These are phyloP conservation scores for Thielaviopsis populi DNA, from an alignment of 2,329 filamentous ascomycete species.

Conservation along the genomic window DNA sequence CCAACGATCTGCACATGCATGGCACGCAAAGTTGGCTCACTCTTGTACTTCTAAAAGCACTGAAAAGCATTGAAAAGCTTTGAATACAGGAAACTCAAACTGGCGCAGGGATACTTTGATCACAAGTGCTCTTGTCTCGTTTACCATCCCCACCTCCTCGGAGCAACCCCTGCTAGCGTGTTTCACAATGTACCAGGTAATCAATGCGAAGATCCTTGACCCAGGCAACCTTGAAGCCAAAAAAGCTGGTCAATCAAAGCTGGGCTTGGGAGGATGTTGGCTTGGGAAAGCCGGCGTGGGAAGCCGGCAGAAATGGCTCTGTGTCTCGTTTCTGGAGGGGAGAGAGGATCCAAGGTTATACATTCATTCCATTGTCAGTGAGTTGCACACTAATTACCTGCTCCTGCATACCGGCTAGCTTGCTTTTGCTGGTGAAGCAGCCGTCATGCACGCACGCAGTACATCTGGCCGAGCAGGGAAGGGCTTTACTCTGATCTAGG, in stretches of 20 bases:
- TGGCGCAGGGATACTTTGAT: neutral
- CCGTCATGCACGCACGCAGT: neutral
- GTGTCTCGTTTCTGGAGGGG: neutral
- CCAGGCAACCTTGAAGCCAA: neutral
- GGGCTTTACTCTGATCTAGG: neutral
- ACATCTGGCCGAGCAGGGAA: neutral
- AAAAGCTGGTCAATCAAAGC: neutral
- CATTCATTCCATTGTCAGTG: neutral
- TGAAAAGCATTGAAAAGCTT: neutral
- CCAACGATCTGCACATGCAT: neutral
- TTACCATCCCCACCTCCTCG: neutral
- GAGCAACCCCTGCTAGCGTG: neutral
- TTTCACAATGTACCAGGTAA: neutral
- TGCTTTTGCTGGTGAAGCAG: neutral
- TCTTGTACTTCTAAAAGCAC: neutral
- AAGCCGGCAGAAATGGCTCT: neutral
- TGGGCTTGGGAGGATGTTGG: neutral
- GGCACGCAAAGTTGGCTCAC: neutral
- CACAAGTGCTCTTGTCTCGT: neutral
- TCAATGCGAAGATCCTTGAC: conserved; percentile 2
- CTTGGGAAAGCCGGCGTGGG: too few relatives aligned
- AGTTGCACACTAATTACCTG: neutral
- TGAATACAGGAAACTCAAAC: too few relatives aligned
- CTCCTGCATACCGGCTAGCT: neutral
- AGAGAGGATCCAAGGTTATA: conserved; percentile 3